phyloP scores from a whole-genome alignment of 1,139 yeast species.

The Lodderomyces beijingensis region DNA sequence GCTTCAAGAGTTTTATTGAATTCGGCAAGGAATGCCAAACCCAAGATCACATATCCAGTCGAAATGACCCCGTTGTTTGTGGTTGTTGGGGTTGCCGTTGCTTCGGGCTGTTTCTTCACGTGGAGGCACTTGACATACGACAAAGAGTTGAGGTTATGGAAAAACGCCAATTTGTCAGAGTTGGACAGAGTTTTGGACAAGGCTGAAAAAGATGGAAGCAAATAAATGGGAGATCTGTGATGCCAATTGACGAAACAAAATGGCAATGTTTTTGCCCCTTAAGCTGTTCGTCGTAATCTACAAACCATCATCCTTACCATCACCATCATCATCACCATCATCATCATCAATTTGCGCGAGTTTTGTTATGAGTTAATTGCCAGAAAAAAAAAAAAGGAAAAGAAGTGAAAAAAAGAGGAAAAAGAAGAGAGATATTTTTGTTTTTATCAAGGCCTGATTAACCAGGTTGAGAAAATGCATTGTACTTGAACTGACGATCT shows the following conservation, averaged over 20 bases:
- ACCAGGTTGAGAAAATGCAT: no score
- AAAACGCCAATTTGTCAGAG: constrained; percentile 56
- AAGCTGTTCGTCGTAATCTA: no score
- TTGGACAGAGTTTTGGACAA: constrained; percentile 58
- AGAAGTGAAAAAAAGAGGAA: background rate
- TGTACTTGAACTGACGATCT: no score
- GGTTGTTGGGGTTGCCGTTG: constrained; percentile 59
- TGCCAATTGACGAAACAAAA: constrained; percentile 1
- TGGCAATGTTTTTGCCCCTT: no score
- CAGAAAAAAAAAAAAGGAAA: no score
- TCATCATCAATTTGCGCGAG: no score
- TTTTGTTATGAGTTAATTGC: no score
- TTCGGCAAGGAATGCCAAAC: constrained; percentile 32
- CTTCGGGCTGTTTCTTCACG: constrained; percentile 64
- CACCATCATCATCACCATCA: no score
- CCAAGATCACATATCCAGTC: constrained; percentile 47
- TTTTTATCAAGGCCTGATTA: no score
- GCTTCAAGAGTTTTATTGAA: constrained; percentile 50
- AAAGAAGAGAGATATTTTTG: background rate
- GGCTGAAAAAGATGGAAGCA: constrained; percentile 26
- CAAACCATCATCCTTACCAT: no score
- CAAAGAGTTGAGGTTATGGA: constrained; percentile 63
- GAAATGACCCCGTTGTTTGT: constrained; percentile 73
- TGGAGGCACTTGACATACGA: constrained; percentile 70
- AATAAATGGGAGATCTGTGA: background rate